Percentiles rank a stretch among this genome's conserved stretches.
phyloP scores from a whole-genome alignment of 345 rosid species.

The Eutrema yunnanense region DNA sequence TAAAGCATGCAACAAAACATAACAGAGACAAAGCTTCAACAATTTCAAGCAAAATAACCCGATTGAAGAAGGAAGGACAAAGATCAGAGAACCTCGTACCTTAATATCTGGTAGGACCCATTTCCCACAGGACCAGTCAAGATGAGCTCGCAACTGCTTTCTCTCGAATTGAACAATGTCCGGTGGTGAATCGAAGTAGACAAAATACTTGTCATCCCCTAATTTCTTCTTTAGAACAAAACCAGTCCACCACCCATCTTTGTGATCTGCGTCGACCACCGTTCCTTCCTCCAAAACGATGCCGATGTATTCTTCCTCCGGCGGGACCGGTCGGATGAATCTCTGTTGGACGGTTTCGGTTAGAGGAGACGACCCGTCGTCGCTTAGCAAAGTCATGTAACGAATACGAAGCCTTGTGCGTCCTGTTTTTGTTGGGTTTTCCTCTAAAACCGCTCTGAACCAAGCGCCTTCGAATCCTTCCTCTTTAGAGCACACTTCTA shows the following conservation, averaged over 20 bases:
- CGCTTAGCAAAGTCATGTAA: conserved; percentile 36
- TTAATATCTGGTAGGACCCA: conserved; percentile 41
- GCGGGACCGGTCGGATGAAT: conserved; percentile 45
- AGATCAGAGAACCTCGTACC: conserved; percentile 9
- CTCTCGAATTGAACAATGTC: conserved; percentile 40
- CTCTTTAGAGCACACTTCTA: conserved; percentile 54
- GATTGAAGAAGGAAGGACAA: not conserved
- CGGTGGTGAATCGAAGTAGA: conserved; percentile 48
- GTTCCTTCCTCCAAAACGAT: conserved; percentile 30
- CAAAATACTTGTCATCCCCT: conserved; percentile 29
- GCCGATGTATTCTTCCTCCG: not conserved
- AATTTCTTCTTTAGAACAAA: conserved; percentile 33
- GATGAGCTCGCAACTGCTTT: conserved; percentile 44
- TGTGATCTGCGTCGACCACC: conserved; percentile 38
- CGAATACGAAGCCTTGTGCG: conserved; percentile 31
- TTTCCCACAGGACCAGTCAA: conserved; percentile 38
- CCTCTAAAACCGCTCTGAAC: conserved; percentile 45
- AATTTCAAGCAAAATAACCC: not conserved
- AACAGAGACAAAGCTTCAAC: not conserved
- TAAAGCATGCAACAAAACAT: not conserved
- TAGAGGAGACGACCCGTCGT: conserved; percentile 35
- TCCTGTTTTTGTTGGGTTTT: conserved; percentile 23
- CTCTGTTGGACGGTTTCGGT: conserved; percentile 28
- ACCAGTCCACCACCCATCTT: conserved; percentile 55
- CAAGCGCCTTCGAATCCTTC: conserved; percentile 54